Base-by-base conservation (phyloP, 108 stramenopile genomes). In the Pseudonitzschia delicatissima region DNA sequence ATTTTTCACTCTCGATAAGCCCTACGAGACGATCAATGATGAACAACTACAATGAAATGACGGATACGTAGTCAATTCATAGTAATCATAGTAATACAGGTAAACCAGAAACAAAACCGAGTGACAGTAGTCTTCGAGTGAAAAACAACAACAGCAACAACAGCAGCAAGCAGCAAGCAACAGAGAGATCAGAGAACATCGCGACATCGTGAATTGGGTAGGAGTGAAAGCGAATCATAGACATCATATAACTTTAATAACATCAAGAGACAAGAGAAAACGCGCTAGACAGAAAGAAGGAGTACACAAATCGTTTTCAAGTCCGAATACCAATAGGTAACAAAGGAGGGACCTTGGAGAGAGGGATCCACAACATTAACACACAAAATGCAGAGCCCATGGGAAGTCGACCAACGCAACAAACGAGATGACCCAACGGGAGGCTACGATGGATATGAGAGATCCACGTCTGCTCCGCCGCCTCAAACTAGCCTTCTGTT, bases 381-480 rank as follows among this genome's bases (percentile, higher is more conserved):
- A 21, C 47, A 7, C 47, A 57, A 29, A 42, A 61, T 61, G 60
- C 23, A 61, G 39, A 35, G 39, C 26, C 34, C 60, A 21, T 61
- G 60, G 60, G 31, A 40, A 61, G 32, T 5, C 8, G 60, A 61
- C 20, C 5, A 25, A 40, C 60, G 53, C n/a, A 55, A 55, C 11
- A 8, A 31, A 31, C 53, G 6, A 3, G n/a, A 55, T n/a, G 53
- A 33, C 4, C 26, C 26, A 11, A 29, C 13, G 27, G 29, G 31
- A 7, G 31, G 8, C 4, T 61, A 21, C 6, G 5, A 35, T 12
- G 39, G 33, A 50, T 59, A 32, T n/a, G 72, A 71, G 44, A 64
- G 72, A 40, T 73, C 64, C 45, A 73, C 72, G 17, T 73, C 72
- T 35, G 72, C 72, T 32, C 72, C 72, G n/a, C 64, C 72, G 8